Percentiles rank a stretch among this genome's conserved stretches.
These are phyloP conservation scores for Phytophthora chlamydospora DNA, from an alignment of 352 stramenopile genomes.

Conservation along the genomic window DNA sequence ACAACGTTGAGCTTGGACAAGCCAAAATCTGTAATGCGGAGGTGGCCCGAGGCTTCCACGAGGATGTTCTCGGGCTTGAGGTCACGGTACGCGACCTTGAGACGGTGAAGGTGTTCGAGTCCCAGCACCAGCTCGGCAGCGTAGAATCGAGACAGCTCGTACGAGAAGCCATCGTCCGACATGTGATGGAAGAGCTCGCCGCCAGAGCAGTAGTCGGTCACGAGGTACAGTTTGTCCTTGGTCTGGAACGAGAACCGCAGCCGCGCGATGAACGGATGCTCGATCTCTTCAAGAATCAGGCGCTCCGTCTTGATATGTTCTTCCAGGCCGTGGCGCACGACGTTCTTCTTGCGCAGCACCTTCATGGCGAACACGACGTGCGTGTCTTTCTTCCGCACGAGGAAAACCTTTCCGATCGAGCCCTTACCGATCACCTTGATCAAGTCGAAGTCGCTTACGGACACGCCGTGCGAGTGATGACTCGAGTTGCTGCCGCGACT, in stretches of 20 bases:
- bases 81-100: slow-evolving; percentile 97
- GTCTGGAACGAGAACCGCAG: slow-evolving; percentile 99
- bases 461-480: slow-evolving; percentile 46
- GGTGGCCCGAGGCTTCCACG: slow-evolving; percentile 89
- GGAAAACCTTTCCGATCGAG: slow-evolving; percentile 90
- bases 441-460: slow-evolving; percentile 86
- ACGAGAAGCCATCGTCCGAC: slow-evolving; percentile 82
- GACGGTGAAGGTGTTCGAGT: slow-evolving; percentile 95
- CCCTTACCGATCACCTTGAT: slow-evolving; percentile 87
- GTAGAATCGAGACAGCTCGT: slow-evolving; percentile 92
- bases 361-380: slow-evolving; percentile 97
- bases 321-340: slow-evolving; percentile 93
- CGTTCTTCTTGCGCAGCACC: slow-evolving; percentile 96
- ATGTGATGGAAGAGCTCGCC: slow-evolving; percentile 99
- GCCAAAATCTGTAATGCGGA: slow-evolving; percentile 98
- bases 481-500: slow-evolving; percentile 42
- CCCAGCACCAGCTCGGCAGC: slow-evolving; percentile 95
- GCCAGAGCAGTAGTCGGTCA: slow-evolving; percentile 91
- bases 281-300: slow-evolving; percentile 96
- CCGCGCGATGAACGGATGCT: slow-evolving; percentile 98
- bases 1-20: slow-evolving; percentile 81
- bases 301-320: slow-evolving; percentile 97
- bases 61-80: slow-evolving; percentile 98
- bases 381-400: slow-evolving; percentile 89
- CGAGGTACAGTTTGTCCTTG: slow-evolving; percentile 88